Evolutionary conservation across 495 filamentous ascomycete genomes (phyloP), one percentile per base, ranked within the genome.

Genomic region (Friedmanniomyces simplex): DNA sequence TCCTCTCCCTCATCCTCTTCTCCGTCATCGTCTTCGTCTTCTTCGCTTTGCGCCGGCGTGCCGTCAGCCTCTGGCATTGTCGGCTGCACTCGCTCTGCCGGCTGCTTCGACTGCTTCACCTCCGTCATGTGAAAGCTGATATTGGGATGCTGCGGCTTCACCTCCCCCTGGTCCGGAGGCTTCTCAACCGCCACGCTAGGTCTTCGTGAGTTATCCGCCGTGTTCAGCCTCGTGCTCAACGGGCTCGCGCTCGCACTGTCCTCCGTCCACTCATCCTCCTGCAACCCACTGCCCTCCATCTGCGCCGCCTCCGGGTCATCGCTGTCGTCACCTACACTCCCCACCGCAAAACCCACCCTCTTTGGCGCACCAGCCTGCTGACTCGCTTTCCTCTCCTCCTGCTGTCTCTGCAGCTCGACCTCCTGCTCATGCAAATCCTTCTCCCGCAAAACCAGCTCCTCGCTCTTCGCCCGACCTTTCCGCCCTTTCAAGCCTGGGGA

Each of bases 251-350:
- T 72, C 2, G 68, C 67, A 50, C 71, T 73, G 26, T 72, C 66
- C 37, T 73, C 71, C 14, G 71, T 73, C 71, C 71, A 73, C 16
- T 61, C 71, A 49, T 73, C 63, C 58, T 72, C 71, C 36, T 69
- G 63, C 39, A 54, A 20, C 13, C 42, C 52, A 16, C 18, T 39
- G 32, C 57, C 58, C 22, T 64, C 57, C 57, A 60, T 54, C 26
- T 39, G 12, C 22, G 56, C 10, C 20, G 57, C 48, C 13, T 53
- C 50, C 18, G 57, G 58, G 6, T 42, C 63, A 24, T 66, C 61
- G 14, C 64, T 56, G 57, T 57, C 24, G 54, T 56, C 65, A 60
- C 54, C 61, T 6, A 46, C 16, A 39, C 63, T 66, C 34, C 66
- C 67, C 20, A 69, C 65, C 37, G 68, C 58, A 54, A 68, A 69